Evolutionary conservation across 805 yeast genomes (phyloP).

Genomic region (Candida broadrunensis): DNA sequence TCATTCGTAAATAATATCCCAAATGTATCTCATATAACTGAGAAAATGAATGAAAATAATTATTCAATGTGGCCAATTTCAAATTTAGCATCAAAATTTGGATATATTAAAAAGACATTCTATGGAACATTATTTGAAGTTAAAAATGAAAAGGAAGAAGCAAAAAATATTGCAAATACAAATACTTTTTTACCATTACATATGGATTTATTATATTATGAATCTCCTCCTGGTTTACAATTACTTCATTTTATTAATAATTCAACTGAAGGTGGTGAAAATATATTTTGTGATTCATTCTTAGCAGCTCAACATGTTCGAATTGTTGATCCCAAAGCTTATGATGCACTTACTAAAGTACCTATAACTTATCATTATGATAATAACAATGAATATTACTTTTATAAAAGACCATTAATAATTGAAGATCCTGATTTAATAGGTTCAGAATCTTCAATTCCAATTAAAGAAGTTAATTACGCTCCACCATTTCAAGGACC

Average conservation of each 20-base stretch:
- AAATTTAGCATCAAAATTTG: slow-evolving; percentile 48
- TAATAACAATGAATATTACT: slow-evolving; percentile 60
- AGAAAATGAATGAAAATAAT: slow-evolving; percentile 38
- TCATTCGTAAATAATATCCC: slow-evolving; percentile 56
- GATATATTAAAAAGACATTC: slow-evolving; percentile 67
- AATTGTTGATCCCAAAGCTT: slow-evolving; percentile 58
- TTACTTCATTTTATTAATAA: slow-evolving; percentile 59
- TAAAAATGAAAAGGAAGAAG: slow-evolving; percentile 37
- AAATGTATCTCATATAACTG: slow-evolving; percentile 20
- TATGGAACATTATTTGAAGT: slow-evolving; percentile 75
- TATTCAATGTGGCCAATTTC: slow-evolving; percentile 38
- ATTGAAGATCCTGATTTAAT: slow-evolving; percentile 43
- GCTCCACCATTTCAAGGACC: slow-evolving; percentile 87
- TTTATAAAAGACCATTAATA: slow-evolving; percentile 58
- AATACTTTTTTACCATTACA: slow-evolving; percentile 64
- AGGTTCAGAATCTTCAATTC: slow-evolving; percentile 13
- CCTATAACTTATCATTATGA: slow-evolving; percentile 71
- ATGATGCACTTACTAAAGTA: slow-evolving; percentile 54
- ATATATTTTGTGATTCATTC: slow-evolving; percentile 67
- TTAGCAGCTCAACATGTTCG: slow-evolving; percentile 58
- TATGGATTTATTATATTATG: slow-evolving; percentile 74
- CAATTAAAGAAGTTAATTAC: slow-evolving; percentile 60
- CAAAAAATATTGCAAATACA: slow-evolving; percentile 71
- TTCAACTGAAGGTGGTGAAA: slow-evolving; percentile 63
- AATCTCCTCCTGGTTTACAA: slow-evolving; percentile 80